Percentiles rank a stretch among this genome's conserved stretches.
phyloP scores from a whole-genome alignment of 768 basidiomycete genomes.

The Leucocoprinus leucothites region DNA sequence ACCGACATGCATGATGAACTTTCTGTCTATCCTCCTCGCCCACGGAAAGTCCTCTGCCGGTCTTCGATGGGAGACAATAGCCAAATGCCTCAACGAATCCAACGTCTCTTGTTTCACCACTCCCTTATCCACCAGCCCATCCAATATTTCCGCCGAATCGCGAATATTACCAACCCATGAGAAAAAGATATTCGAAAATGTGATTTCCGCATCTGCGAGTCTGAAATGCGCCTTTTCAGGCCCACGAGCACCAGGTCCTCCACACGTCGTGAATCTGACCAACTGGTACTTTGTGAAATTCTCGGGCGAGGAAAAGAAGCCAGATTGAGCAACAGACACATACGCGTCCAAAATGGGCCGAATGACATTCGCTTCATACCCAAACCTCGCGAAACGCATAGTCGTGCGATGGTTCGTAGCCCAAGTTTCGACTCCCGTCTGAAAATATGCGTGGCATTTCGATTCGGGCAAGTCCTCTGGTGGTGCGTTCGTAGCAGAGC shows the following conservation, averaged over 20 bases:
- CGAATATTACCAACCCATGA: background rate
- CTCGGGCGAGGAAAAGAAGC: background rate
- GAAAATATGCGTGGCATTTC: background rate
- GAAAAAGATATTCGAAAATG: slow-evolving; percentile 8
- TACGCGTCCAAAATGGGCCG: background rate
- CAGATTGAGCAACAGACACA: background rate
- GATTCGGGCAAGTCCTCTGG: background rate
- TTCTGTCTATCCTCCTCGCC: slow-evolving; percentile 65
- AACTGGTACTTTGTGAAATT: slow-evolving; percentile 2
- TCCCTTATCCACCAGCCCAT: background rate
- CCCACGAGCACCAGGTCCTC: background rate
- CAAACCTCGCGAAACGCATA: background rate
- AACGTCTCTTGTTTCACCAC: background rate
- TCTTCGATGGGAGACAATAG: background rate
- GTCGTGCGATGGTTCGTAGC: background rate
- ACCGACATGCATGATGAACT: slow-evolving; percentile 92
- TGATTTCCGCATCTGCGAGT: slow-evolving; percentile 4
- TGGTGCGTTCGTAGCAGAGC: background rate
- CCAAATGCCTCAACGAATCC: background rate
- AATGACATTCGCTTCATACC: background rate
- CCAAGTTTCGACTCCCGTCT: background rate
- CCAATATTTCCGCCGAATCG: background rate
- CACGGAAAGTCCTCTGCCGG: slow-evolving; percentile 45
- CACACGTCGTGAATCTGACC: background rate
- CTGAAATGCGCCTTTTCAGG: background rate